phyloP scores from a whole-genome alignment of 2,329 filamentous ascomycete genomes.

The Neonectria magnoliae region DNA sequence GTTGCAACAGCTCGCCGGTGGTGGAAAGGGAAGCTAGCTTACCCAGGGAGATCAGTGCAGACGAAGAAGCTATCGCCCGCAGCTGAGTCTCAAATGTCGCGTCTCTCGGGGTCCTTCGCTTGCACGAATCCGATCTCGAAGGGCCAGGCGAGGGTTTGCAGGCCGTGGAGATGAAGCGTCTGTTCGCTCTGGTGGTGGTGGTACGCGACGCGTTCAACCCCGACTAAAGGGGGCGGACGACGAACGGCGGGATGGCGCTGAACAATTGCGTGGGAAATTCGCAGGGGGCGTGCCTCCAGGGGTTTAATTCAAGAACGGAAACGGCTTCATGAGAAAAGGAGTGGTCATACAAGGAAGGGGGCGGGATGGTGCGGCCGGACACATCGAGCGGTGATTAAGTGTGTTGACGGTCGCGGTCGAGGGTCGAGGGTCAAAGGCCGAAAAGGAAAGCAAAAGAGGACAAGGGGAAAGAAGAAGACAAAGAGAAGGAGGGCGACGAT shows the following conservation, averaged over 20 bases:
- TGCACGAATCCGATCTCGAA: slow-evolving; percentile 39
- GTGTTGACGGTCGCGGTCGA: slow-evolving; percentile 23
- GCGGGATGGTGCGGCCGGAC: slow-evolving; percentile 44
- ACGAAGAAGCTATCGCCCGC: slow-evolving; percentile 68
- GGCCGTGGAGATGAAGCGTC: slow-evolving; percentile 32
- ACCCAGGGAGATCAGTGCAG: slow-evolving; percentile 71
- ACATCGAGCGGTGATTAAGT: slow-evolving; percentile 43
- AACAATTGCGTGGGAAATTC: slow-evolving; percentile 36
- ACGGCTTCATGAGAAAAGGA: slow-evolving; percentile 44
- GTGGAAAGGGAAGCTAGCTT: slow-evolving; percentile 37
- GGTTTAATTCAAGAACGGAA: slow-evolving; percentile 36
- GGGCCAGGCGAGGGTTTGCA: slow-evolving; percentile 26
- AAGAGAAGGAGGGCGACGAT: slow-evolving; percentile 17
- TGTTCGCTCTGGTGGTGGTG: slow-evolving; percentile 10
- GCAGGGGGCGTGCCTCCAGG: slow-evolving; percentile 38
- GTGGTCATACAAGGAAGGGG: slow-evolving; percentile 35
- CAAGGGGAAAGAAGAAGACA: slow-evolving; percentile 11
- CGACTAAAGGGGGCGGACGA: slow-evolving; percentile 42
- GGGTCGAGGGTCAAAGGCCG: slow-evolving; percentile 16
- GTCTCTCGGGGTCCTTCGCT: slow-evolving; percentile 42
- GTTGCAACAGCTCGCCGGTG: slow-evolving; percentile 19
- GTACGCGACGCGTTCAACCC: slow-evolving; percentile 48
- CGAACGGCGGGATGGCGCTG: slow-evolving; percentile 35
- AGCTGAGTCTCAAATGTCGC: slow-evolving; percentile 61
- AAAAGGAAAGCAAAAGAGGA: slow-evolving; percentile 22